Evolutionary conservation across 768 basidiomycete genomes (phyloP).

Genomic region (Tricholoma hemisulphureum): DNA sequence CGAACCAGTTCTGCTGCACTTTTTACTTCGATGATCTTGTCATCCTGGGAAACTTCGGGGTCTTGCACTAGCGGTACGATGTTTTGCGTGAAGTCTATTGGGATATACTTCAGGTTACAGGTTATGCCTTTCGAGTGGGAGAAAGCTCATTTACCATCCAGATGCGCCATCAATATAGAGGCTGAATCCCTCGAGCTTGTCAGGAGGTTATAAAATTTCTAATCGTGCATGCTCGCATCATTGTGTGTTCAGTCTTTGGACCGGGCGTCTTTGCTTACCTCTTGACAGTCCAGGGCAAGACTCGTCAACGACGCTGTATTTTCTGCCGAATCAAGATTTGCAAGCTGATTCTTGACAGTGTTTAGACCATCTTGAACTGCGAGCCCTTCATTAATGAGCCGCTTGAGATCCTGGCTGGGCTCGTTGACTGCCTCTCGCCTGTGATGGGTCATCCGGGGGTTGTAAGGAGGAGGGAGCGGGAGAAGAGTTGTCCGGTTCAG

Average conservation of each 20-base stretch:
- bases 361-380: slow-evolving; percentile 6
- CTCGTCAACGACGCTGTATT: not conserved
- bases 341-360: slow-evolving; percentile 1
- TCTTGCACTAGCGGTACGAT: slow-evolving; percentile 3
- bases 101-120: not conserved
- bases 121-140: not conserved
- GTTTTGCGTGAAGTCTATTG: slow-evolving; percentile 6
- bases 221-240: not conserved
- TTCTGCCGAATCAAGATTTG: not conserved
- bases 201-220: slow-evolving; percentile 1
- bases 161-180: slow-evolving; percentile 1
- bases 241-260: not conserved
- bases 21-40: slow-evolving; percentile 6
- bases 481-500: not conserved
- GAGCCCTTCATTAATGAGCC: slow-evolving; percentile 6
- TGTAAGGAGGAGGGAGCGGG: not conserved
- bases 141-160: not conserved
- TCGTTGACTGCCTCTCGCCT: not conserved
- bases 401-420: not conserved
- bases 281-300: slow-evolving; percentile 3
- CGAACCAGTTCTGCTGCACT: slow-evolving; percentile 4
- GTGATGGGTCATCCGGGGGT: not conserved
- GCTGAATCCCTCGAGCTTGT: slow-evolving; percentile 3
- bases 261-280: too few species aligned
- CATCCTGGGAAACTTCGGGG: not conserved